phyloP scores from a whole-genome alignment of 352 stramenopile species.

The Globisporangium orthogonon region DNA sequence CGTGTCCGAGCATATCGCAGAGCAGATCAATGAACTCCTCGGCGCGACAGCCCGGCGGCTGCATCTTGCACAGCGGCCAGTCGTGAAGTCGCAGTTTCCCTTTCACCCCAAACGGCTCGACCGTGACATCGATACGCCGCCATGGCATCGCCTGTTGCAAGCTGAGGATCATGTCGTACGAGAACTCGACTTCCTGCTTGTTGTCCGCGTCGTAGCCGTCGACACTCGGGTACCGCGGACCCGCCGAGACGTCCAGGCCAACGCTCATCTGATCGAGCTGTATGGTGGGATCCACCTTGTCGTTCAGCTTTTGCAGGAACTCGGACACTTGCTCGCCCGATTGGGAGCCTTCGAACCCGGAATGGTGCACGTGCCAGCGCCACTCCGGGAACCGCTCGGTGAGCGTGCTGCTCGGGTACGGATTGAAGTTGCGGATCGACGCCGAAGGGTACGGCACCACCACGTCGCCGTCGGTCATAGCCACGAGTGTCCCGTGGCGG shows the following conservation, averaged over 20 bases:
- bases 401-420: slow-evolving; percentile 45
- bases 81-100: slow-evolving; percentile 72
- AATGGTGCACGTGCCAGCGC: slow-evolving; percentile 68
- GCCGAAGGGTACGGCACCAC: slow-evolving; percentile 68
- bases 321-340: slow-evolving; percentile 2
- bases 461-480: slow-evolving; percentile 72
- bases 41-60: slow-evolving; percentile 47
- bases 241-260: slow-evolving; percentile 8
- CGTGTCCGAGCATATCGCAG: slow-evolving; percentile 50
- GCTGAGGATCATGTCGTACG: slow-evolving; percentile 47
- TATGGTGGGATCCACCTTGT: slow-evolving; percentile 36
- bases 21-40: slow-evolving; percentile 75
- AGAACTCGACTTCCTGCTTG: slow-evolving; percentile 76
- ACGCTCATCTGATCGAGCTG: slow-evolving; percentile 13
- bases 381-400: slow-evolving; percentile 50
- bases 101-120: slow-evolving; percentile 56
- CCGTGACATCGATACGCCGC: slow-evolving; percentile 59
- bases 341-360: slow-evolving; percentile 31
- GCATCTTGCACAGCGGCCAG: slow-evolving; percentile 78
- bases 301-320: slow-evolving; percentile 31
- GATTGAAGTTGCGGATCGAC: slow-evolving; percentile 66
- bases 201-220: slow-evolving; percentile 63
- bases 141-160: slow-evolving; percentile 47
- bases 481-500: slow-evolving; percentile 52
- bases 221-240: slow-evolving; percentile 37